Percentiles rank a stretch among this genome's conserved stretches.
phyloP scores from a whole-genome alignment of 345 rosid genomes.

The Viola odorata region DNA sequence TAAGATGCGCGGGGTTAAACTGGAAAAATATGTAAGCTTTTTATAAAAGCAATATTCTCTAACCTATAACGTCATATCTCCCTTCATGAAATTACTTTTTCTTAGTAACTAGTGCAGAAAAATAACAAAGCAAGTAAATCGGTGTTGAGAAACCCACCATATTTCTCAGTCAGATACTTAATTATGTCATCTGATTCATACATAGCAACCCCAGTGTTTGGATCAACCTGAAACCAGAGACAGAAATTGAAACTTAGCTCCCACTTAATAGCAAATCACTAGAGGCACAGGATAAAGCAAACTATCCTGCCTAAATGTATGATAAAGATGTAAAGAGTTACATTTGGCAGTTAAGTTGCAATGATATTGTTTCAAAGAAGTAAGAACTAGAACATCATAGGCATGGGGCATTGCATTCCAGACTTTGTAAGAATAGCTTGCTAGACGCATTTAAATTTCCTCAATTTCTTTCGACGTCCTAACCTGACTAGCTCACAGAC shows the following conservation, averaged over 20 bases:
- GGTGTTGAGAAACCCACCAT: conserved; percentile 42
- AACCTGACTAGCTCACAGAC: background rate
- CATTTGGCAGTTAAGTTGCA: too few species aligned
- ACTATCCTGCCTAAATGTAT: too few species aligned
- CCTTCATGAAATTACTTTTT: too few species aligned
- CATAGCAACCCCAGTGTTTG: conserved; percentile 85
- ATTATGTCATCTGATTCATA: conserved; percentile 92
- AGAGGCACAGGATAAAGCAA: background rate
- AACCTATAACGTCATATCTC: too few species aligned
- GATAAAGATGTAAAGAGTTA: too few species aligned
- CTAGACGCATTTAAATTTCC: background rate
- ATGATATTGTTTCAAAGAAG: background rate
- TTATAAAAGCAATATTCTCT: background rate
- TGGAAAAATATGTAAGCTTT: background rate
- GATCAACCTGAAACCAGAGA: conserved; percentile 63
- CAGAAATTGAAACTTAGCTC: conserved; percentile 11
- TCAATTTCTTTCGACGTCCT: background rate
- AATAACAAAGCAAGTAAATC: conserved; percentile 10
- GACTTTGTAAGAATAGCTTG: too few species aligned
- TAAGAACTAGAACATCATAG: background rate
- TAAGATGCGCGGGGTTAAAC: background rate
- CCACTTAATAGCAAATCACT: background rate
- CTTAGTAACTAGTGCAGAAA: background rate
- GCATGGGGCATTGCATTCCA: background rate
- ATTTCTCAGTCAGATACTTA: conserved; percentile 70